phyloP scores from a whole-genome alignment of 345 rosid species.

The Aethionema arabicum region DNA sequence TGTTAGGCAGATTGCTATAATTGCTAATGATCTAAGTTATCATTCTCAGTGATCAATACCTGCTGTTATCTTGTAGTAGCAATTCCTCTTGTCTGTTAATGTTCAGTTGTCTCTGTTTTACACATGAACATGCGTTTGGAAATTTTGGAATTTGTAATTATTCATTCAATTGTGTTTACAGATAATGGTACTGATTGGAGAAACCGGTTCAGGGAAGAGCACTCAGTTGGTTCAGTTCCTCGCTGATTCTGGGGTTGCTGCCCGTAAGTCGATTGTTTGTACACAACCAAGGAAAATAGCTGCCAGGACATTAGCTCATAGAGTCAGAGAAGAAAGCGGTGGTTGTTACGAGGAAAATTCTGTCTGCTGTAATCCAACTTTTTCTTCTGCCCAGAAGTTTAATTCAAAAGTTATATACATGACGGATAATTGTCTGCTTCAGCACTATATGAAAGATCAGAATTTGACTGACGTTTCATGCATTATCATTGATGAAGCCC shows the following conservation, averaged over 20 bases:
- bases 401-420: slow-evolving; percentile 62
- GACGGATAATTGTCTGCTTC: slow-evolving; percentile 89
- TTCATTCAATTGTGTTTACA: slow-evolving; percentile 31
- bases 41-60: background rate
- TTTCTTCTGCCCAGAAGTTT: slow-evolving; percentile 55
- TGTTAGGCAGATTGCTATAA: background rate
- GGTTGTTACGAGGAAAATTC: slow-evolving; percentile 63
- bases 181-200: slow-evolving; percentile 79
- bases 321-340: slow-evolving; percentile 74
- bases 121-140: slow-evolving; percentile 8
- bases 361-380: slow-evolving; percentile 52
- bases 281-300: slow-evolving; percentile 93
- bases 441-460: slow-evolving; percentile 63
- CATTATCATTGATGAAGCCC: slow-evolving; percentile 86
- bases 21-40: slow-evolving; percentile 2
- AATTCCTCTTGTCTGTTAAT: slow-evolving; percentile 18
- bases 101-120: slow-evolving; percentile 3
- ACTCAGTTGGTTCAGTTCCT: slow-evolving; percentile 91
- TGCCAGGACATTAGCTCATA: slow-evolving; percentile 63
- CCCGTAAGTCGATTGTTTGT: slow-evolving; percentile 62
- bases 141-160: slow-evolving; percentile 2
- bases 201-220: slow-evolving; percentile 97
- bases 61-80: slow-evolving; percentile 16
- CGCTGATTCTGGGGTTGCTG: slow-evolving; percentile 75
- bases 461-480: slow-evolving; percentile 75